Base-by-base conservation (phyloP, 2,329 filamentous ascomycete species). In the Cladosporium sp. region DNA sequence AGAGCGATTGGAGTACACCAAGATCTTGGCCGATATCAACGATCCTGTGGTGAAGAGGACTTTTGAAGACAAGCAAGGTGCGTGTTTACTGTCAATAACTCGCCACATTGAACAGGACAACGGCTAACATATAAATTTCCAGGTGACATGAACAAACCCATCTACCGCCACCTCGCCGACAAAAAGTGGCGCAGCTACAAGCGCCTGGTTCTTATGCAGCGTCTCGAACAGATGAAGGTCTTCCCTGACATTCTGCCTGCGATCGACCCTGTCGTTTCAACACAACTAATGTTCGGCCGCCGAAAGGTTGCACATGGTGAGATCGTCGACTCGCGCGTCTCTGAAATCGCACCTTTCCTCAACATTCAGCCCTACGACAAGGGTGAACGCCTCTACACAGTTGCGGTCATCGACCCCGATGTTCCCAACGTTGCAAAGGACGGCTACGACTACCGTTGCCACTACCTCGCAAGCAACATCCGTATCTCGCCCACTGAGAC, bases 71-170 rank as follows among this genome's bases (percentile, higher is more conserved):
- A 92, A 92, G 22, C 75, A 88, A 68, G 92, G 93, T 96, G 79
- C 67, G 83, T 74, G 7, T 3, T 28, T 28, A 5, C 11, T 50
- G 17, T 19, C 28, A 36, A 15, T 12, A 34, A 34, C 11, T 12
- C 11, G 17, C n/a, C n/a, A n/a, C n/a, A 9, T 17, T 28, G 7
- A 8, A 43, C 17, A 14, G 40, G n/a, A 40, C 50, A 40, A 34
- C 30, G 52, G 17, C 43, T 47, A 47, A 47, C 43, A 58, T 17
- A 17, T 19, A 22, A 11, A 28, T 8, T 42, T 12, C 12, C 65
- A 97, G 92, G 89, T 64, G 92, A 97, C 75, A 93, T 97, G 91
- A 88, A 85, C 78, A 96, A 96, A 75, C 93, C 93, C 63, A 92
- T 99, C 71, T 99, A 99, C 80, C 89, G 93, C 64, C 84, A 89